Base-by-base conservation (phyloP, 2,329 filamentous ascomycete genomes). In the Cryphonectria nitschkei region DNA sequence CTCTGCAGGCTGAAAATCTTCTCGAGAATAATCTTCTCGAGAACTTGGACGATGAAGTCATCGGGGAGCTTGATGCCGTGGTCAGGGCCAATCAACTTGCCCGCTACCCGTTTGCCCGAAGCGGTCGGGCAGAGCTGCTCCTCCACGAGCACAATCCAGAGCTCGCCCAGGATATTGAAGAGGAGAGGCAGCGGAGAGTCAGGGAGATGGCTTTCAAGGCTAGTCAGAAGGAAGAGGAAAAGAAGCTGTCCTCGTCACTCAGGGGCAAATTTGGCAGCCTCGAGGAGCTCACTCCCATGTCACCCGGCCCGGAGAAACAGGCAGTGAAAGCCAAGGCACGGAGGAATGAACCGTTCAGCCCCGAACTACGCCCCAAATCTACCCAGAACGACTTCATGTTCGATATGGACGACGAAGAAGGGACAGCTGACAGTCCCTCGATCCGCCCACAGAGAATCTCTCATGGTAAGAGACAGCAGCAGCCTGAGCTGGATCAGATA, bases 21-120 rank as follows among this genome's bases (percentile, higher is more conserved):
- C 89, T 99, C 66, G 94, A 98, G 77, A 97, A 97, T 73, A 92
- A 93, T 75, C 86, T 95, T 22, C 86, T 99, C 2, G 93, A 97
- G 74, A 92, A 94, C 70, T 87, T 99, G 22, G 95, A 98, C 68
- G 89, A 92, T 58, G 92, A 97, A 72, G 82, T 98, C n/a, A 82
- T 98, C 22, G 76, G 87, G 2, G 93, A 98, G 68, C 86, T 99
- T 2, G 94, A 98, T 78, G 84, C 87, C 65, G 87, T 94, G 14
- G 94, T 97, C 19, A 90, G 91, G 71, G 89, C 90, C 61, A 97
- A 97, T 75, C 96, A 99, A 78, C 82, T 94, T 56, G 88, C 92
- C 14, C 91, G 89, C 68, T 88, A 92, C 66, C 94, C 94, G 0
- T 90, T 95, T 76, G 91, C 90, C 11, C 91, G 92, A 76, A 95